Percentiles rank a stretch among this genome's conserved stretches.
These are phyloP conservation scores for Monosporozyma siamensis DNA, from an alignment of 805 yeast species.

Conservation along the genomic window DNA sequence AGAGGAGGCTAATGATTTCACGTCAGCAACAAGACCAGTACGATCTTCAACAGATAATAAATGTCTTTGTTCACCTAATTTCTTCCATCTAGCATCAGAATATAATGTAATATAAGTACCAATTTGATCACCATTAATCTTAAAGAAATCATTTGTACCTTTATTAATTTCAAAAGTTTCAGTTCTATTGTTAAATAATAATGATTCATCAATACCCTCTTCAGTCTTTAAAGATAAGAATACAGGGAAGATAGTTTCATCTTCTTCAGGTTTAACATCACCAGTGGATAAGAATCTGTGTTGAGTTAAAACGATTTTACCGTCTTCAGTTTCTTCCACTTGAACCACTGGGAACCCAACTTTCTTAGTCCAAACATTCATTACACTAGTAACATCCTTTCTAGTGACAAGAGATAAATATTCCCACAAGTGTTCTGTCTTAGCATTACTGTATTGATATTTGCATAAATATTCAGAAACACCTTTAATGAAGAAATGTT, in stretches of 20 bases:
- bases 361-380: constrained; percentile 64
- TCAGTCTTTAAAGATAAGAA: constrained; percentile 51
- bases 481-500: constrained; percentile 59
- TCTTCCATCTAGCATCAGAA: constrained; percentile 55
- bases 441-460: constrained; percentile 61
- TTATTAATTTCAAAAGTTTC: constrained; percentile 36
- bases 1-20: constrained; percentile 57
- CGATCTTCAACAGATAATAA: constrained; percentile 66
- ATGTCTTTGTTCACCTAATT: constrained; percentile 49
- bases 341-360: constrained; percentile 65
- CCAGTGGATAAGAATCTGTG: constrained; percentile 67
- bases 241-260: constrained; percentile 55
- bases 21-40: constrained; percentile 74
- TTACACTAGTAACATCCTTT: constrained; percentile 45
- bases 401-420: constrained; percentile 56
- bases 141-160: constrained; percentile 39
- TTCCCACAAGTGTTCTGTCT: constrained; percentile 64
- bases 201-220: constrained; percentile 52
- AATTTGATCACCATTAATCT: constrained; percentile 62
- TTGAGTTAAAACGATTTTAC: constrained; percentile 49
- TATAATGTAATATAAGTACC: constrained; percentile 71
- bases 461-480: constrained; percentile 58
- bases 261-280: constrained; percentile 68
- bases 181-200: constrained; percentile 44
- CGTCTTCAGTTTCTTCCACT: constrained; percentile 37